A percentile compares a stretch with the other conserved stretches of the same genome.
phyloP scores from a whole-genome alignment of 2,329 filamentous ascomycete genomes.

The Phyllosticta ampelicida region DNA sequence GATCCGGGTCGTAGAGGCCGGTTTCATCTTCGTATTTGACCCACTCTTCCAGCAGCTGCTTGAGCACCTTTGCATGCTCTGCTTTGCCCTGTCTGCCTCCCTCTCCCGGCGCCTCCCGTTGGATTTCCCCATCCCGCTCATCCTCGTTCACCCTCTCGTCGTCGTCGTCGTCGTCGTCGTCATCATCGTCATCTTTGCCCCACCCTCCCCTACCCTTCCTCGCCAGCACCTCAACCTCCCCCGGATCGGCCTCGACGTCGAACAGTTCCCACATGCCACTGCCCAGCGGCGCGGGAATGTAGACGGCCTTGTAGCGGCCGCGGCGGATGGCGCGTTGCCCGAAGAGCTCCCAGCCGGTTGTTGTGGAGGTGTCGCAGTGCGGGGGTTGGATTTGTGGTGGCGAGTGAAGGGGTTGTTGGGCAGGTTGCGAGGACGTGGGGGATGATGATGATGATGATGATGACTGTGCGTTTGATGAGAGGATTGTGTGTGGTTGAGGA shows the following conservation, averaged over 20 bases:
- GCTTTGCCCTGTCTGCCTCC: not conserved
- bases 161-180: not conserved
- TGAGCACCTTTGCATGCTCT: not conserved
- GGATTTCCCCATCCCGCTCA: too few relatives aligned
- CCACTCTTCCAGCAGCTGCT: slow-evolving; percentile 11
- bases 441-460: not conserved
- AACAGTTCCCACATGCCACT: slow-evolving; percentile 13
- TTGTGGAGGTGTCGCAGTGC: not conserved
- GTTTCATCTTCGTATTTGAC: slow-evolving; percentile 12
- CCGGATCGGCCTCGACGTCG: slow-evolving; percentile 11
- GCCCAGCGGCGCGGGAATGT: slow-evolving; percentile 10
- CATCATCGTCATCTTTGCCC: not conserved
- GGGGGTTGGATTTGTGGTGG: not conserved
- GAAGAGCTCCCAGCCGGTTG: slow-evolving; percentile 13
- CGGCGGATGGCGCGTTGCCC: slow-evolving; percentile 11
- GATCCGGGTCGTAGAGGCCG: slow-evolving; percentile 12
- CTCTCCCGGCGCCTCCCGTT: not conserved
- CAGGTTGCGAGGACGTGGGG: too few relatives aligned
- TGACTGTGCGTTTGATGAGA: not conserved
- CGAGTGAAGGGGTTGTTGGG: not conserved
- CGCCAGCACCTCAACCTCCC: slow-evolving; percentile 10
- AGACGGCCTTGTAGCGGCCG: slow-evolving; percentile 12
- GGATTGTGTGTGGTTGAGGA: not conserved
- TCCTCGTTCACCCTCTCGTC: not conserved
- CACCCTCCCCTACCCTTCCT: slow-evolving; percentile 9